Evolutionary conservation across 345 rosid genomes (phyloP).

Genomic region (Aquilaria sinensis): DNA sequence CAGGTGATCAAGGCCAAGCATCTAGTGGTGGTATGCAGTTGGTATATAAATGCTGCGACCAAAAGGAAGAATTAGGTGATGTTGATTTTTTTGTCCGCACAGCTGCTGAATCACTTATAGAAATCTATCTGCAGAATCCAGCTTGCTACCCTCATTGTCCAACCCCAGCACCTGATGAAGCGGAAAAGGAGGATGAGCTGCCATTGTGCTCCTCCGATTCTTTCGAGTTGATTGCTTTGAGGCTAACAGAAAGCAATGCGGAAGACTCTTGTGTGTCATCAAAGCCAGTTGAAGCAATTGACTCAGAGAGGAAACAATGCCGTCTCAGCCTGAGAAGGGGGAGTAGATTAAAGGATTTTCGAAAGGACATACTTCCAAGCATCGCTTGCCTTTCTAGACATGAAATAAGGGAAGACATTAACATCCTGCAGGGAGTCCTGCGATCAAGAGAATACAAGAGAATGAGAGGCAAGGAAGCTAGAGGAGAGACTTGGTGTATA

Average conservation of each 20-base stretch:
- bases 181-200: conserved; percentile 21
- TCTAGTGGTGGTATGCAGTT: conserved; percentile 13
- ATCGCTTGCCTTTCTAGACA: conserved; percentile 58
- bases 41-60: conserved; percentile 6
- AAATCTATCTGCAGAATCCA: conserved; percentile 25
- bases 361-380: conserved; percentile 63
- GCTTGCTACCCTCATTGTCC: conserved; percentile 16
- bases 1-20: conserved; percentile 19
- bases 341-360: conserved; percentile 79
- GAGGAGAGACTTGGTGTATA: conserved; percentile 36
- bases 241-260: conserved; percentile 37
- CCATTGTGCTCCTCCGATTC: conserved; percentile 48
- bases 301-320: conserved; percentile 34
- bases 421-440: conserved; percentile 60
- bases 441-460: conserved; percentile 78
- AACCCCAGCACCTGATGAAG: conserved; percentile 17
- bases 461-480: conserved; percentile 39
- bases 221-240: conserved; percentile 45
- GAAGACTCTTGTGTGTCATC: conserved; percentile 51
- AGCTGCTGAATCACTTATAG: conserved; percentile 64
- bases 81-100: conserved; percentile 26
- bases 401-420: conserved; percentile 69
- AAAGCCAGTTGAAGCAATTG: conserved; percentile 40
- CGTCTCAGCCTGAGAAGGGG: conserved; percentile 64
- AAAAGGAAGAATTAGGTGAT: conserved; percentile 25